These are phyloP conservation scores for Chlorella sp. DNA, from an alignment of 139 green algal genomes.

Conservation along the genomic window DNA sequence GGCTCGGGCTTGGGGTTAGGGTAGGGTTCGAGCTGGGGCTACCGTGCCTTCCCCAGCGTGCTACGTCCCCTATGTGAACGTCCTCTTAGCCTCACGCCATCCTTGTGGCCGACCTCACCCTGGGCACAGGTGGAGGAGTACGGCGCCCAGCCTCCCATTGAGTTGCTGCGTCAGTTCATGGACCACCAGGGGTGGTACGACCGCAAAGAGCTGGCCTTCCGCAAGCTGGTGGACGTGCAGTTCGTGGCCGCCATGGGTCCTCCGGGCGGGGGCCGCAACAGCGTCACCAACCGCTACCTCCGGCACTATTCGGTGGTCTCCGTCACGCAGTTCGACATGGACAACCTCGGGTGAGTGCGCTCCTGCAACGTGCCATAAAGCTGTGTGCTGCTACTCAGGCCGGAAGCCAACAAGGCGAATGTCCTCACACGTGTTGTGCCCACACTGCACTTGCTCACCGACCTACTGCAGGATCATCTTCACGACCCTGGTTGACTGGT, in stretches of 20 bases:
- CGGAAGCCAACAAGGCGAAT: no score
- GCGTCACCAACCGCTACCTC: conserved; percentile 62
- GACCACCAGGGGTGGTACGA: conserved; percentile 64
- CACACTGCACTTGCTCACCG: neutral
- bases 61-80: neutral
- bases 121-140: conserved; percentile 56
- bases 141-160: conserved; percentile 66
- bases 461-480: conserved; percentile 51
- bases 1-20: no score
- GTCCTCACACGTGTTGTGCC: no score
- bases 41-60: no score
- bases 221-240: conserved; percentile 52
- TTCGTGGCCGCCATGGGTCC: conserved; percentile 67
- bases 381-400: no score
- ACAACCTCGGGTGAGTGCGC: conserved; percentile 41
- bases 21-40: no score
- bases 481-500: conserved; percentile 55
- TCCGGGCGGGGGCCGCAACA: conserved; percentile 62
- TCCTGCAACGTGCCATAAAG: no score
- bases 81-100: neutral
- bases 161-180: conserved; percentile 71
- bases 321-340: conserved; percentile 58
- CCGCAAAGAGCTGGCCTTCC: conserved; percentile 54
- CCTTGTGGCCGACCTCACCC: neutral
- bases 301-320: conserved; percentile 53